Conservation (phyloP, 495 filamentous ascomycete genomes). For the Pyrenopolyporus hunteri region DNA sequence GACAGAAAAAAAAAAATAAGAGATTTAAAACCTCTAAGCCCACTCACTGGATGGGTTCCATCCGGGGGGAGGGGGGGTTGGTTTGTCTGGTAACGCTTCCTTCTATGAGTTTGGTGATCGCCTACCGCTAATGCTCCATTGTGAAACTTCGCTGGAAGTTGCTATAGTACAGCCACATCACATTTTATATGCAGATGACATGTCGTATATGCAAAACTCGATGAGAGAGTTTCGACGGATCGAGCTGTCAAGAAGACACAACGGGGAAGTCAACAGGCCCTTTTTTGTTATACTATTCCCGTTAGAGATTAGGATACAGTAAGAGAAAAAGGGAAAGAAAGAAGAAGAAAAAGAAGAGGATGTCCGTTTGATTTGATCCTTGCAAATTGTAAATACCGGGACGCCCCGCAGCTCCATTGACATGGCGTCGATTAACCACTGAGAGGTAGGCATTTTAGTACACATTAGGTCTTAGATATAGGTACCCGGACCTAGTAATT, state of each 20-base stretch:
- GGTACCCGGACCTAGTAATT: too few relatives aligned
- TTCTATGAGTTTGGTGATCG: neutral
- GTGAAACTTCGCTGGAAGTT: neutral
- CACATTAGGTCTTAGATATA: too few relatives aligned
- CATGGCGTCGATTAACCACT: too few relatives aligned
- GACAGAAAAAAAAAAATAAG: too few relatives aligned
- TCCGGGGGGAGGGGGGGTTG: too few relatives aligned
- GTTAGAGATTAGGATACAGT: neutral
- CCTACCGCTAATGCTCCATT: neutral
- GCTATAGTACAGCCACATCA: neutral
- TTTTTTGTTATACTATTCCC: neutral
- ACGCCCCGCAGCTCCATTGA: neutral
- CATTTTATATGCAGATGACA: neutral
- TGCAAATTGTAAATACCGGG: constrained; percentile 1
- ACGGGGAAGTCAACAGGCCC: neutral
- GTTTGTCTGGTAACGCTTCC: neutral
- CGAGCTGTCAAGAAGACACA: neutral
- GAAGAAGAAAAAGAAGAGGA: too few relatives aligned
- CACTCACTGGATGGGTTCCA: too few relatives aligned
- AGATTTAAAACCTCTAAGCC: too few relatives aligned
- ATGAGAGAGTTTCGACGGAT: neutral
- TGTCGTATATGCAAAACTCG: neutral
- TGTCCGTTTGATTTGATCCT: neutral
- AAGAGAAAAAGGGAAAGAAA: too few relatives aligned
- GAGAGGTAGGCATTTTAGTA: too few relatives aligned